Base-by-base conservation (phyloP, 2,329 filamentous ascomycete genomes). In the Verticillium nonalfalfae region DNA sequence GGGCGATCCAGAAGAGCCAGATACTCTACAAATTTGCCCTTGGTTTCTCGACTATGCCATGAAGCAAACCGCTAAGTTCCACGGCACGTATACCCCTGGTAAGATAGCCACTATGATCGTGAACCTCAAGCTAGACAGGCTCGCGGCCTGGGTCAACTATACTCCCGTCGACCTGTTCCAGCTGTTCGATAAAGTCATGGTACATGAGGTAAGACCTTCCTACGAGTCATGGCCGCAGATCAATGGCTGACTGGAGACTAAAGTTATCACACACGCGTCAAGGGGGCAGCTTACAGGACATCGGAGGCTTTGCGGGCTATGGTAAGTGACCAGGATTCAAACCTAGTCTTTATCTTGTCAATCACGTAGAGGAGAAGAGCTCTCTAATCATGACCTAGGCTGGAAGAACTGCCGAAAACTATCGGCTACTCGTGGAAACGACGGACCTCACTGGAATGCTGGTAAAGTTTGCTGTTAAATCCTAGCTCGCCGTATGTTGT, bases 41-140 rank as follows among this genome's bases (percentile, higher is more conserved):
- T 58, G 56, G 56, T 58, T 58, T 18, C 56, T 58, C 56, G 56
- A 58, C 35, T 58, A 58, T 31, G 56, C 56, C 56, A 58, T 58
- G 56, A 38, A 58, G 31, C 56, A 58, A 38, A 58, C 31, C 7
- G 35, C 35, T 38, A 33, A 58, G 56, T 58, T 38, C 34, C 56
- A 39, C n/a, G 35, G 34, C 56, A 11, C 40, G 34, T 39, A 39
- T 21, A 40, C n/a, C 15, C 34, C 34, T 40, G 34, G 56, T 13
- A 58, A 58, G 39, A 58, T 58, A n/a, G 56, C 15, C 18, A 15
- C 34, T n/a, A 58, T 58, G 56, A 58, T 58, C 21, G 14, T 35
- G 35, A 39, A 38, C 7, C 56, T 58, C 13, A 58, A 40, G 56
- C 56, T 58, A 35, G 56, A 58, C 35, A 58, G 35, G 18, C 10